These are phyloP conservation scores for Beauveria scarabaeidicola DNA, from an alignment of 2,329 filamentous ascomycete genomes.

Conservation along the genomic window DNA sequence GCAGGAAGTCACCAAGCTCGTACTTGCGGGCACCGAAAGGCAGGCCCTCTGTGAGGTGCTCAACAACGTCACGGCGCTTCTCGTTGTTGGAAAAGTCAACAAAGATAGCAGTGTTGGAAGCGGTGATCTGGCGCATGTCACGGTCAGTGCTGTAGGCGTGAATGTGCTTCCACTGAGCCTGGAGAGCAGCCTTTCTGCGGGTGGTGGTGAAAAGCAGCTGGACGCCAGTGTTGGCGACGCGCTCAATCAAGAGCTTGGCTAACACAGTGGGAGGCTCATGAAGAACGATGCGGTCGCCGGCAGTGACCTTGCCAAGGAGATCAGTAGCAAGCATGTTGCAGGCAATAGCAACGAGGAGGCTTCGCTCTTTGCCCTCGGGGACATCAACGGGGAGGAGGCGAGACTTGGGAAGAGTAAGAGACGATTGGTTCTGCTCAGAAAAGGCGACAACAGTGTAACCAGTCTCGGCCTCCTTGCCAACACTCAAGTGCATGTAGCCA, in stretches of 20 bases:
- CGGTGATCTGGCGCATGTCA: slow-evolving; percentile 8
- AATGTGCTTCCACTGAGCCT: slow-evolving; percentile 9
- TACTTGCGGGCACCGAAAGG: slow-evolving; percentile 10
- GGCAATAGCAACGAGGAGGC: slow-evolving; percentile 8
- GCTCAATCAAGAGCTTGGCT: slow-evolving; percentile 5
- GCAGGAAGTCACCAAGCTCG: slow-evolving; percentile 8
- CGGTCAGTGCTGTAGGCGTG: slow-evolving; percentile 9
- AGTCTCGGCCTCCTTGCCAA: slow-evolving; percentile 7
- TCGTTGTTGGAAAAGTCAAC: slow-evolving; percentile 8
- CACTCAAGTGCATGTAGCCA: slow-evolving; percentile 9
- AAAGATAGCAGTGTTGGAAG: slow-evolving; percentile 9
- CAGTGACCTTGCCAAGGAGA: slow-evolving; percentile 2
- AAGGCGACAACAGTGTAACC: slow-evolving; percentile 2
- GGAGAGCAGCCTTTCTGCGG: slow-evolving; percentile 3
- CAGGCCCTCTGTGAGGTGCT: slow-evolving; percentile 6
- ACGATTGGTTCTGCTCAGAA: slow-evolving; percentile 10
- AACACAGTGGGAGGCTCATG: slow-evolving; percentile 9
- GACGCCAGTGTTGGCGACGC: slow-evolving; percentile 2
- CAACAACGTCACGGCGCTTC: slow-evolving; percentile 9
- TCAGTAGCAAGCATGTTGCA: slow-evolving; percentile 8
- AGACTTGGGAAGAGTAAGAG: slow-evolving; percentile 4
- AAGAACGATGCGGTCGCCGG: slow-evolving; percentile 9
- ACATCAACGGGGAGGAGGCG: slow-evolving; percentile 9
- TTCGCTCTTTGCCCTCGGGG: slow-evolving; percentile 4
- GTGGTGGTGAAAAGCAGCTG: slow-evolving; percentile 11